Percentiles rank a stretch among this genome's conserved stretches.
These are phyloP conservation scores for Backusella liffmaniae DNA, from an alignment of 192 early-diverging fungal genomes.

Conservation along the genomic window DNA sequence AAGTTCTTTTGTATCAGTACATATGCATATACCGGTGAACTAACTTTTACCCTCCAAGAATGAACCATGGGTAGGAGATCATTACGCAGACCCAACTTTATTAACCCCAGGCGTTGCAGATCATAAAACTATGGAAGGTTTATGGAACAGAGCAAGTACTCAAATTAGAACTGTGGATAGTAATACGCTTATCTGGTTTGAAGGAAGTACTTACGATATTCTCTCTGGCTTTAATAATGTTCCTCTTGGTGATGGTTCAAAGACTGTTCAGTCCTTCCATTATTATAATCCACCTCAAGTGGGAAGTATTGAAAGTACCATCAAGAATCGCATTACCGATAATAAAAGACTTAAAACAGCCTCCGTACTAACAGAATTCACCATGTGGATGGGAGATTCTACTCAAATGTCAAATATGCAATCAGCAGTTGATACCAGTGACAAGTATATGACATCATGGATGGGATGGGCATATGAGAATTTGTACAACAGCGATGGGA, in stretches of 20 bases:
- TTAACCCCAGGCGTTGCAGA: conserved; percentile 47
- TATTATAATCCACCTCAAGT: conserved; percentile 53
- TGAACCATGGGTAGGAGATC: background rate
- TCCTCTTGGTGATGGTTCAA: conserved; percentile 49
- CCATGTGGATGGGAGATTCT: conserved; percentile 42
- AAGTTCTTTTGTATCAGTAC: background rate
- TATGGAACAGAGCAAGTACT: conserved; percentile 49
- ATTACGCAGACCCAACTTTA: conserved; percentile 37
- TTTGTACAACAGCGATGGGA: conserved; percentile 25
- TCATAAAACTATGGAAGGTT: conserved; percentile 43
- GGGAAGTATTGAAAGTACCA: conserved; percentile 31
- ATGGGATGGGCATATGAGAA: conserved; percentile 58
- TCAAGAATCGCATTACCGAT: conserved; percentile 44
- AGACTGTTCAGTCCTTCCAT: conserved; percentile 50
- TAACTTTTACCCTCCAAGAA: background rate
- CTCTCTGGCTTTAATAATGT: conserved; percentile 44
- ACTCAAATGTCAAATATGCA: conserved; percentile 36
- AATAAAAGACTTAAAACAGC: conserved; percentile 43
- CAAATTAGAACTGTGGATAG: conserved; percentile 53
- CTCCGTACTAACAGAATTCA: conserved; percentile 54
- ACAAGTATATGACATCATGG: conserved; percentile 51
- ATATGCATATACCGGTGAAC: background rate
- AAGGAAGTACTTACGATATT: conserved; percentile 54
- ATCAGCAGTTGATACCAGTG: conserved; percentile 40
- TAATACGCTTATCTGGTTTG: conserved; percentile 54